Evolutionary conservation across 75 land plant genomes (phyloP), one percentile per base, ranked within the genome.

Genomic region (Selaginella moellendorffii): DNA sequence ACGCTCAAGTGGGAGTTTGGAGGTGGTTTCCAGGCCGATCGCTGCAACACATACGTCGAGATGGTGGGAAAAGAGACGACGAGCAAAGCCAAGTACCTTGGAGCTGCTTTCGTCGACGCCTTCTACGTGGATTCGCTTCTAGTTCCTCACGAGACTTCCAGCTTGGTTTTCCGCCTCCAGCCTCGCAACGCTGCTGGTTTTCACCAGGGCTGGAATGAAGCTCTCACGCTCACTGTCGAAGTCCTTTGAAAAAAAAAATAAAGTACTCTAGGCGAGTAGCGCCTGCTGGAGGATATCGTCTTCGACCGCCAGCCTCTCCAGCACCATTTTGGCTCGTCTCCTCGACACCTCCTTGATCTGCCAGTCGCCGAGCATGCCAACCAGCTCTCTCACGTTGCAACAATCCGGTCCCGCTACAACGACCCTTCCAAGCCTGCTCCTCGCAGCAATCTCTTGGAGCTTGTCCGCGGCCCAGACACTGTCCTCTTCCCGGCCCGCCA

Each of bases 101-200:
- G 92, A 52, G 81, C 73, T 30, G 85, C 92, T 19, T 65, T 58
- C 17, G 76, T 76, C 1, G 65, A 80, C 69, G 72, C 82, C 0
- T 87, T 82, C 77, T 81, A 77, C 74, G 79, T 84, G 52, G 65
- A 76, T 5, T 62, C 63, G 18, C 67, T 82, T 17, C 63, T 28
- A 17, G 75, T 84, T 64, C 69, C 78, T 9, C n/a, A 65, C 19
- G 75, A 54, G 2, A 54, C 54, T 53, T 63, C 65, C 0, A 17
- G 21, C 24, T 65, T 87, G 18, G 58, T 61, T 30, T 87, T 87
- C 65, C 29, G 60, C 14, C 63, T 82, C 64, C 85, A 80, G 68
- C 64, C 75, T 0, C 80, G 46, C 46, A 14, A 36, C 14, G 5
- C 14, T 36, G 5, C 46, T 5, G 46, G 46, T 36, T 36, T 14